phyloP scores from a whole-genome alignment of 2,329 filamentous ascomycete species.

The Fusarium pininemorale region DNA sequence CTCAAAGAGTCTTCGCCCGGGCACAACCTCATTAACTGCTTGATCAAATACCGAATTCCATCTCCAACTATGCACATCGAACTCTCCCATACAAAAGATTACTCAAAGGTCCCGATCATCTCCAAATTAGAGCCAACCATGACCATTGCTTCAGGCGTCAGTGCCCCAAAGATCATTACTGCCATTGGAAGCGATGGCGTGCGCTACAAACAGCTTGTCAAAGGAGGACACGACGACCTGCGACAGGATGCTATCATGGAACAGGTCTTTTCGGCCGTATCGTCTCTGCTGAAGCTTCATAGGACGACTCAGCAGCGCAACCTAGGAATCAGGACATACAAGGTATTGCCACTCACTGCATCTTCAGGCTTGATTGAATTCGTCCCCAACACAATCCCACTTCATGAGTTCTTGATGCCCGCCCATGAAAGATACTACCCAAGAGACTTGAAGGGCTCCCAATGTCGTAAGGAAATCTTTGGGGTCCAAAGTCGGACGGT shows the following conservation, averaged over 20 bases:
- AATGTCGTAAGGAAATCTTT: constrained; percentile 82
- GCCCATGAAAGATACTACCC: constrained; percentile 90
- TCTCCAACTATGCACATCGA: constrained; percentile 90
- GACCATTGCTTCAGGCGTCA: constrained; percentile 88
- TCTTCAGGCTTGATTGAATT: constrained; percentile 95
- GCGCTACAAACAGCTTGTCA: constrained; percentile 89
- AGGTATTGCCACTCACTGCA: constrained; percentile 88
- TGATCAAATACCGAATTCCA: constrained; percentile 76
- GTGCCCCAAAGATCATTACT: constrained; percentile 92
- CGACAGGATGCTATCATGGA: constrained; percentile 99
- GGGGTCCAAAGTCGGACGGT: constrained; percentile 75
- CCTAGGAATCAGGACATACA: constrained; percentile 94
- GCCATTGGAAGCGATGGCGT: constrained; percentile 80
- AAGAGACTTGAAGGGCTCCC: constrained; percentile 77
- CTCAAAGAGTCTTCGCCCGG: constrained; percentile 73
- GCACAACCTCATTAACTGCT: constrained; percentile 67
- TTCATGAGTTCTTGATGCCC: constrained; percentile 92
- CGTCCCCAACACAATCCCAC: constrained; percentile 88
- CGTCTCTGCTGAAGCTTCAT: constrained; percentile 85
- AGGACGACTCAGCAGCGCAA: constrained; percentile 87
- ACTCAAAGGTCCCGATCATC: constrained; percentile 79
- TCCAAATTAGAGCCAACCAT: constrained; percentile 77
- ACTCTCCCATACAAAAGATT: constrained; percentile 77
- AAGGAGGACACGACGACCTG: constrained; percentile 94
- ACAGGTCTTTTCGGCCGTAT: constrained; percentile 97